A percentile compares a stretch with the other conserved stretches of the same genome.
Evolutionary conservation across 1,284 basidiomycete genomes (phyloP).

Genomic region (Hypsizygus ulmarius): DNA sequence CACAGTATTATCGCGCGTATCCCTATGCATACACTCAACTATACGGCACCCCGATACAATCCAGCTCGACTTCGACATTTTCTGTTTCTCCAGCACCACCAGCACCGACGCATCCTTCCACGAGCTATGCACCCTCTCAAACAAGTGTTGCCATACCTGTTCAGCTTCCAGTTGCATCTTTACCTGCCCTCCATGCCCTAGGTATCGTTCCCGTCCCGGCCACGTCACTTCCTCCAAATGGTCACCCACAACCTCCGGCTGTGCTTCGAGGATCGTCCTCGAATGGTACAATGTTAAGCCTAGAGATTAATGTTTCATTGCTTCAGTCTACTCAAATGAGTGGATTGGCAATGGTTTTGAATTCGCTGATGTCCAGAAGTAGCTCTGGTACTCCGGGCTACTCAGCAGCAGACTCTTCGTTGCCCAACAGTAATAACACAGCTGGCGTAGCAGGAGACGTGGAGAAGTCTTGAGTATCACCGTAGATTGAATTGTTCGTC

Average conservation of each 20-base stretch:
- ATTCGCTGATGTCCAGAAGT: slow-evolving; percentile 54
- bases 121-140: slow-evolving; percentile 33
- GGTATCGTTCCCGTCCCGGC: slow-evolving; percentile 72
- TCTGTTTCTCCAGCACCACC: slow-evolving; percentile 29
- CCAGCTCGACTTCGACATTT: slow-evolving; percentile 33
- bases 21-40: slow-evolving; percentile 54
- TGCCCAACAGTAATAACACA: too few relatives aligned
- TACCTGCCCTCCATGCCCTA: slow-evolving; percentile 64
- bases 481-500: too few relatives aligned
- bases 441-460: too few relatives aligned
- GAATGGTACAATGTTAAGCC: slow-evolving; percentile 64
- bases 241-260: slow-evolving; percentile 63
- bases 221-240: slow-evolving; percentile 50
- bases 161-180: slow-evolving; percentile 65
- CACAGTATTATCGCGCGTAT: slow-evolving; percentile 55
- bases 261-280: slow-evolving; percentile 65
- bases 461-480: too few relatives aligned
- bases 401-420: too few relatives aligned
- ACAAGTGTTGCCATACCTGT: slow-evolving; percentile 61
- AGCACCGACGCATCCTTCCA: slow-evolving; percentile 13
- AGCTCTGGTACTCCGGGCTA: slow-evolving; percentile 11
- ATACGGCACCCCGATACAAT: slow-evolving; percentile 35
- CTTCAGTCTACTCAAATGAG: slow-evolving; percentile 71
- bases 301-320: slow-evolving; percentile 73
- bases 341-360: slow-evolving; percentile 66